Conservation (phyloP, 2,329 filamentous ascomycete genomes). For the Truncatella angustata region DNA sequence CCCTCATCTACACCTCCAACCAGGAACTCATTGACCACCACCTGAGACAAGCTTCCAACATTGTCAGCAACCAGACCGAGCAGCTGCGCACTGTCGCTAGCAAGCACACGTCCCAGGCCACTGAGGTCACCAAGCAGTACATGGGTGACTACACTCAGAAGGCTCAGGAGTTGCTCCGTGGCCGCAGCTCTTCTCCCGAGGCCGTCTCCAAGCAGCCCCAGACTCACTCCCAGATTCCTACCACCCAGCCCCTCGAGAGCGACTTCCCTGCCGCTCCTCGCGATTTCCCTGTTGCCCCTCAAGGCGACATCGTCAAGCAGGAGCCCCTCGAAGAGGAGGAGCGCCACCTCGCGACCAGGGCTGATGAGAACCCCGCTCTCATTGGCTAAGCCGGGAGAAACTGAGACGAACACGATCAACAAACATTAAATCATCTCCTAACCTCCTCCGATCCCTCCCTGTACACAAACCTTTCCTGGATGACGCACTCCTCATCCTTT, state of each 20-base stretch:
- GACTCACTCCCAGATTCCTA: background rate
- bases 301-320: slow-evolving; percentile 30
- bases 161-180: slow-evolving; percentile 62
- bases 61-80: slow-evolving; percentile 61
- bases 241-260: slow-evolving; percentile 30
- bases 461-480: background rate
- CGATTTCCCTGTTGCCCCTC: slow-evolving; percentile 25
- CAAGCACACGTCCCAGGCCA: slow-evolving; percentile 63
- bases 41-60: slow-evolving; percentile 54
- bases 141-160: slow-evolving; percentile 67
- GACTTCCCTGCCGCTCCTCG: slow-evolving; percentile 48
- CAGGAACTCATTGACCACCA: slow-evolving; percentile 68
- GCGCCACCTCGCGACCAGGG: background rate
- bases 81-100: slow-evolving; percentile 61
- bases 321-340: slow-evolving; percentile 3
- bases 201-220: slow-evolving; percentile 35
- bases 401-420: background rate
- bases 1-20: slow-evolving; percentile 65
- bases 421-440: background rate
- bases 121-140: slow-evolving; percentile 65
- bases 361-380: background rate
- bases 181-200: slow-evolving; percentile 43
- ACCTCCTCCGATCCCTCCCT: background rate
- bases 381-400: too few relatives aligned
- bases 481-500: background rate